phyloP scores from a whole-genome alignment of 768 basidiomycete genomes.

The Macrocybe gigantea region DNA sequence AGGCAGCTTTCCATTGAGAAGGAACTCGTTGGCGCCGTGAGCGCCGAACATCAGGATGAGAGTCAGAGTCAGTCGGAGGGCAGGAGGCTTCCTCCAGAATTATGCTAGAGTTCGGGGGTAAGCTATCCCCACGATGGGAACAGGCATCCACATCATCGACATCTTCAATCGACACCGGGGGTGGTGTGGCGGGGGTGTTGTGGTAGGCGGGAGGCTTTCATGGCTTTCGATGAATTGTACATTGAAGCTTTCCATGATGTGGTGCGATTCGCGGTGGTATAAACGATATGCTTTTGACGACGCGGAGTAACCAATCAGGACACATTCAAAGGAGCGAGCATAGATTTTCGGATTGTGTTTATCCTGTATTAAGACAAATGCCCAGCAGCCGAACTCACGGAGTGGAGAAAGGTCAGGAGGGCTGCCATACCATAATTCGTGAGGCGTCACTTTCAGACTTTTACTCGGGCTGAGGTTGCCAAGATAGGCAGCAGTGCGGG shows the following conservation, averaged over 20 bases:
- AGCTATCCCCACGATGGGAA: background rate
- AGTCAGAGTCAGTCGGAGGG: too few relatives aligned
- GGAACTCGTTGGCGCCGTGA: too few relatives aligned
- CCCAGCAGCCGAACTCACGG: slow-evolving; percentile 26
- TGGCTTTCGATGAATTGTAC: slow-evolving; percentile 19
- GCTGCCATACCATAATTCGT: slow-evolving; percentile 12
- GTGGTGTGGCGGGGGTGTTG: background rate
- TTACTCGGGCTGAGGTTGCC: background rate
- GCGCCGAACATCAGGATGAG: too few relatives aligned
- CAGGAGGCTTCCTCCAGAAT: slow-evolving; percentile 27
- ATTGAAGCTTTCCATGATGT: slow-evolving; percentile 16
- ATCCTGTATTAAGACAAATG: slow-evolving; percentile 28
- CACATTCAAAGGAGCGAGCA: slow-evolving; percentile 21
- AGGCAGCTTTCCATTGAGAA: too few relatives aligned
- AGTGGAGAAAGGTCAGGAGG: slow-evolving; percentile 24
- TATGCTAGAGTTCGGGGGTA: slow-evolving; percentile 14
- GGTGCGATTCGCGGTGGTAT: slow-evolving; percentile 15
- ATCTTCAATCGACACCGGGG: background rate
- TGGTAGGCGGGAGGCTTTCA: slow-evolving; percentile 1
- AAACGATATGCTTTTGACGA: slow-evolving; percentile 27
- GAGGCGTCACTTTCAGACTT: slow-evolving; percentile 11
- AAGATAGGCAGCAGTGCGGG: slow-evolving; percentile 21
- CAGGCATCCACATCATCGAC: too few relatives aligned
- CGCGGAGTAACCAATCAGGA: slow-evolving; percentile 29
- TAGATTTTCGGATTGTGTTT: slow-evolving; percentile 21